These are phyloP conservation scores for Fusarium tricinctum DNA, from an alignment of 2,329 filamentous ascomycete species.

Conservation along the genomic window DNA sequence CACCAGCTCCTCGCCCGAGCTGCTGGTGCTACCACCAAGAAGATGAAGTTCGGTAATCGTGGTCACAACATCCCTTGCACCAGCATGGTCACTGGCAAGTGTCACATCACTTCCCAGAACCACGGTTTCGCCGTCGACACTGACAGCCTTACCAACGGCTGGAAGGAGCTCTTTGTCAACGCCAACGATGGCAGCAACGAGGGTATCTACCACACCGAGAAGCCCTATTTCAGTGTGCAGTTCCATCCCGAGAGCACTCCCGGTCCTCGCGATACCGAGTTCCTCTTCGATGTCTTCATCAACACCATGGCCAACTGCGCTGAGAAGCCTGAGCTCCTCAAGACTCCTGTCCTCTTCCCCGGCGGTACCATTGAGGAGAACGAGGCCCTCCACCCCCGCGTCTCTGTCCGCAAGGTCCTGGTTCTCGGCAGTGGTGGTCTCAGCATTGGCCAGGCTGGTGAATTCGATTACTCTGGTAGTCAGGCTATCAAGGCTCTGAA, in stretches of 20 bases:
- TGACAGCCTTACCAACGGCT: conserved; percentile 78
- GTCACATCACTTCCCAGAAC: conserved; percentile 99
- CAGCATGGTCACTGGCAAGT: conserved; percentile 93
- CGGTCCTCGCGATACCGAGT: conserved; percentile 95
- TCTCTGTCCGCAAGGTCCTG: conserved; percentile 93
- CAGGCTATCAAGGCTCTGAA: conserved; percentile 99
- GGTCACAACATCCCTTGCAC: conserved; percentile 99
- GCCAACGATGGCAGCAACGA: conserved; percentile 99
- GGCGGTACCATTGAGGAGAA: conserved; percentile 87
- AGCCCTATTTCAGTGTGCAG: conserved; percentile 98
- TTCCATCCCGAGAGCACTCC: conserved; percentile 99
- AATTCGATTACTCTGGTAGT: conserved; percentile 98
- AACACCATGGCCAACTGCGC: conserved; percentile 82
- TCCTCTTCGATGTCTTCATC: conserved; percentile 97
- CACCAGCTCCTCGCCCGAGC: conserved; percentile 93
- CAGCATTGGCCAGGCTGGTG: conserved; percentile 96
- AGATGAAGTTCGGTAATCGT: conserved; percentile 99
- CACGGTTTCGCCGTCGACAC: conserved; percentile 96
- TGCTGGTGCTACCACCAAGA: conserved; percentile 85
- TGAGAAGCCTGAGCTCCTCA: conserved; percentile 74
- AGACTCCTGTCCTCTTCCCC: conserved; percentile 85
- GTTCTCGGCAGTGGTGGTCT: conserved; percentile 95
- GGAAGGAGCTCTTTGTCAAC: conserved; percentile 97
- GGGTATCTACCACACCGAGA: conserved; percentile 88
- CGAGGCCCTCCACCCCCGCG: conserved; percentile 78